phyloP scores from a whole-genome alignment of 31 red algal genomes.

The Asparagopsis taxiformis region DNA sequence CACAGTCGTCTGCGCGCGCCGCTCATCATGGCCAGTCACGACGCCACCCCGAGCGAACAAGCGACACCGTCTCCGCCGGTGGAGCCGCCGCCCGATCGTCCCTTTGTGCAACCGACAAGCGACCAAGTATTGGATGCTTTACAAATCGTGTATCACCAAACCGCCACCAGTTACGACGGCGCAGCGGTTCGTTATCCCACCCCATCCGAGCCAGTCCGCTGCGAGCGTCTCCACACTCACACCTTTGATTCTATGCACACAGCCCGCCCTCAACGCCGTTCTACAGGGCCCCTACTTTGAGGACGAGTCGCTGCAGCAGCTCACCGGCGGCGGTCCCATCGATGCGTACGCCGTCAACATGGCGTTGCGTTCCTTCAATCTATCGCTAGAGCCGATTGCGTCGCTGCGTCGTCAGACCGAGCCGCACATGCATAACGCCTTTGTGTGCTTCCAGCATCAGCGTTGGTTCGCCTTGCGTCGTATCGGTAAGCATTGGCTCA shows the following conservation, averaged over 20 bases:
- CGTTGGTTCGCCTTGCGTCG: constrained; percentile 44
- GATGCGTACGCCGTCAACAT: constrained; percentile 42
- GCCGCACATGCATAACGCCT: constrained; percentile 1
- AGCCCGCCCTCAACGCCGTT: constrained; percentile 34
- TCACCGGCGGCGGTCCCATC: constrained; percentile 14
- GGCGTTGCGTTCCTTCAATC: constrained; percentile 30
- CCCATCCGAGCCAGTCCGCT: no score
- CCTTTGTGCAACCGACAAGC: not conserved
- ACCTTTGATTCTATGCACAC: not conserved
- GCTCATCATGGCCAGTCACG: no score
- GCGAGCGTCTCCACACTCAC: not conserved
- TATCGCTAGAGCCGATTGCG: constrained; percentile 14
- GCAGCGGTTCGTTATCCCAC: not conserved
- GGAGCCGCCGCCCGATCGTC: not conserved
- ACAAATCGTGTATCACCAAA: not conserved
- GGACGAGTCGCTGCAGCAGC: constrained; percentile 9
- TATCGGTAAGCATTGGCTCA: constrained; percentile 43
- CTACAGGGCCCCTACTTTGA: constrained; percentile 58
- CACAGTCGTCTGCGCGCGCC: no score
- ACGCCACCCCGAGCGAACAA: no score
- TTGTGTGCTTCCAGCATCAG: constrained; percentile 27
- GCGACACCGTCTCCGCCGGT: no score
- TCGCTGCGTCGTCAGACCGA: constrained; percentile 2
- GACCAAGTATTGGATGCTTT: not conserved
- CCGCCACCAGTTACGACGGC: not conserved